These are phyloP conservation scores for Diaporthe batatas DNA, from an alignment of 2,329 filamentous ascomycete species.

Conservation along the genomic window DNA sequence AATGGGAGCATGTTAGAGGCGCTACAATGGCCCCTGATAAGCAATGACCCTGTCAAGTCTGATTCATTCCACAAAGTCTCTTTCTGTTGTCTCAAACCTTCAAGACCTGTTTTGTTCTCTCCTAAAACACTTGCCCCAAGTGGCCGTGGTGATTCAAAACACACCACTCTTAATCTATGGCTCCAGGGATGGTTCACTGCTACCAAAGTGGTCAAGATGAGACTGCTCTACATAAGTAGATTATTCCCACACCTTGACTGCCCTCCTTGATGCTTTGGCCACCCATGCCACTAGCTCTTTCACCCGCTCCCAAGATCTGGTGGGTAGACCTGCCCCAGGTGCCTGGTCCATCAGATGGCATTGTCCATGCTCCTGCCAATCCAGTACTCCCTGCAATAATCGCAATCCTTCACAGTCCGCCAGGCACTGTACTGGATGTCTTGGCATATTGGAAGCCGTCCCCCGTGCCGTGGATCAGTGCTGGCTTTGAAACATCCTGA, in stretches of 20 bases:
- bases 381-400: conserved; percentile 15
- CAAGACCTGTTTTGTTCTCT: neutral
- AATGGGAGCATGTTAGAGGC: neutral
- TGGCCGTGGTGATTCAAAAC: neutral
- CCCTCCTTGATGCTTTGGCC: neutral
- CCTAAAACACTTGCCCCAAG: neutral
- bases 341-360: neutral
- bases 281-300: neutral
- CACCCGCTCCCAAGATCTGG: neutral
- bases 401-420: neutral
- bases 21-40: neutral
- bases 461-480: conserved; percentile 8
- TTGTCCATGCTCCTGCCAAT: conserved; percentile 13
- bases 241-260: neutral
- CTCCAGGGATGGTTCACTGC: neutral
- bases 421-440: neutral
- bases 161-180: neutral
- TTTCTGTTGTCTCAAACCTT: neutral
- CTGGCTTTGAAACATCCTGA: conserved; percentile 4
- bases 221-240: neutral
- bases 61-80: neutral
- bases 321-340: neutral
- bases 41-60: neutral
- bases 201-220: neutral
- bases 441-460: neutral